Conservation (phyloP, 805 yeast genomes). For the Barnettozyma pratensis region DNA sequence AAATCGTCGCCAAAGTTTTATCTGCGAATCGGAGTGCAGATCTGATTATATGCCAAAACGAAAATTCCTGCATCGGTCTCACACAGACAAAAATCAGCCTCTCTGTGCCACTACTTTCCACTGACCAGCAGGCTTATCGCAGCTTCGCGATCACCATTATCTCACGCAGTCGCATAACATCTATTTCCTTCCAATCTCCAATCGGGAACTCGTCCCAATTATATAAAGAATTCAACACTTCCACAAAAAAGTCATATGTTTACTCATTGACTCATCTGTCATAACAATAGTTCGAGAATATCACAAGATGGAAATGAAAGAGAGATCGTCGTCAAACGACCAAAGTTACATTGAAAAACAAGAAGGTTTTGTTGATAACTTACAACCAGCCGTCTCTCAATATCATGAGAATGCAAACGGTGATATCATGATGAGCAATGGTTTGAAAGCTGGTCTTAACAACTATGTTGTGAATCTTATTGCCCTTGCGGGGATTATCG, state of each 20-base stretch:
- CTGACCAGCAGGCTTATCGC: neutral
- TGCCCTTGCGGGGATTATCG: constrained; percentile 54
- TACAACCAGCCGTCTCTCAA: constrained; percentile 1
- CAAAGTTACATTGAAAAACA: neutral
- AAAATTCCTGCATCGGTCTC: too few species aligned
- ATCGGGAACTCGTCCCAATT: neutral
- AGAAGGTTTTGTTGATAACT: neutral
- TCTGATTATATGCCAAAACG: too few species aligned
- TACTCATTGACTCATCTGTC: too few species aligned
- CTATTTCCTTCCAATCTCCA: neutral
- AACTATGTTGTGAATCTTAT: constrained; percentile 47
- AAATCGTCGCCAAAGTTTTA: too few species aligned
- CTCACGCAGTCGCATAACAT: neutral
- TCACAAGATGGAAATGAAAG: neutral
- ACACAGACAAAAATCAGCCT: neutral
- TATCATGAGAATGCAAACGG: constrained; percentile 21
- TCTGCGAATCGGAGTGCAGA: too few species aligned
- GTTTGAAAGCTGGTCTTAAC: constrained; percentile 42
- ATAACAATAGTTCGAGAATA: too few species aligned
- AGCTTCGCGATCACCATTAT: neutral
- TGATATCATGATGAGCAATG: constrained; percentile 27
- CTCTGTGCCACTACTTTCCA: too few species aligned
- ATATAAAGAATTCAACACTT: neutral
- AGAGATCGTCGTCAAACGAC: neutral
- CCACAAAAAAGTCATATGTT: neutral